Evolutionary conservation across 1,139 yeast species (phyloP), one percentile per base, ranked within the genome.

Genomic region (Candida sp.): DNA sequence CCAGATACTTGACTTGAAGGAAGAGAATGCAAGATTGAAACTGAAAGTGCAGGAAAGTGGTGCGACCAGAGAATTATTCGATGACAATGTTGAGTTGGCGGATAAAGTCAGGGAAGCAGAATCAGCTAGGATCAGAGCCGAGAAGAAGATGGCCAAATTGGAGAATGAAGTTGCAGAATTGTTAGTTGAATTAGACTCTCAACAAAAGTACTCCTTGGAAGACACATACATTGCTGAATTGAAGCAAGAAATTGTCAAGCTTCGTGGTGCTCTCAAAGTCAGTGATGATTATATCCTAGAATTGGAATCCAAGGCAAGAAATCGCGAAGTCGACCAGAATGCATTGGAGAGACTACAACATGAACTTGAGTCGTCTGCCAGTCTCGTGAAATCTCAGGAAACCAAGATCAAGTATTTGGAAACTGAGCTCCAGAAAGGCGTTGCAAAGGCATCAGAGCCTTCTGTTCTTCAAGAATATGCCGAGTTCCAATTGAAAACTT

Each of bases 281-380:
- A 42, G 46, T 37, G 43, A 48, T 17, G 42, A 45, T 31, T 39
- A 40, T 41, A 42, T 37, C 7, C 39, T 48, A 39, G 27, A 51
- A 32, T 26, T 34, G n/a, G 43, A 48, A 49, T 8, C 49, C 31
- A 12, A 33, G 22, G 11, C 40, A 32, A 27, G 33, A 43, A 9
- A 9, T 2, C 23, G 31, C n/a, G 44, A 43, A 31, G 7, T 17
- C 7, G 46, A 46, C 23, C 27, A 41, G 7, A 25, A 17, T 30
- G 22, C 33, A 17, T 35, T 43, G 22, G 40, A 26, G 7, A 43
- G 46, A 23, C 39, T 52, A 17, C 43, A 50, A 34, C 17, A 27
- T 12, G 40, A 47, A 12, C 37, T 45, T 27, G 42, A 38, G 26
- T 40, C 30, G 23, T 40, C 47, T 25, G 26, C 34, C 17, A 44